Evolutionary conservation across 257 asterid species (phyloP), one percentile per base, ranked within the genome.

Genomic region (Forsythia viridissima): DNA sequence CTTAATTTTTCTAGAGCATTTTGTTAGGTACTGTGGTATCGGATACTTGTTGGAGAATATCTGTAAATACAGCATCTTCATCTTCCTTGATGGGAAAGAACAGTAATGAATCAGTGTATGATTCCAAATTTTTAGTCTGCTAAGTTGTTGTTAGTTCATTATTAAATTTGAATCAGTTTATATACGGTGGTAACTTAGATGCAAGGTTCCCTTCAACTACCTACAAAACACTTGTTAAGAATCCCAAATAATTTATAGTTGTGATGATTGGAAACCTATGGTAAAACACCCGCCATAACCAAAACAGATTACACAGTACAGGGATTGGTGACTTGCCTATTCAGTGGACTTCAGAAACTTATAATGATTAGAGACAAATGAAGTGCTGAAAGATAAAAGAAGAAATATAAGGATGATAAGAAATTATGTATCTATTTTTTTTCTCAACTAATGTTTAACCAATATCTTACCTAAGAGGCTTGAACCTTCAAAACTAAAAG

Each of bases 1-100:
- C 21, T 86, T 79, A 38, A 84, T 67, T 66, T 73, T 34, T 82
- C 57, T 82, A 30, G 16, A 52, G 80, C 80, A 76, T 16, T 70
- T 36, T 52, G 7, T 75, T 41, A 44, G 74, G 21, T 41, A 52
- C 8, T 21, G 66, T 41, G 34, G 18, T 39, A 9, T 61, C 69
- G 21, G 38, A 61, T 61, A 63, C 70, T 63, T 63, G 37, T 1
- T 61, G 40, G 70, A 3, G 39, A 63, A 5, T 63, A 16, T 24
- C 6, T 10, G 39, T 18, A 63, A 63, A 21, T 24, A 21, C 36
- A 3, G 36, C 13, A 10, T 63, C 39, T 63, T 63, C 70, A 9
- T 10, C 7, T 24, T 63, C 12, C 36, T 63, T 24, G 15, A 20
- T 30, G 38, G 38, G 18, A 30, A 21, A 63, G 70, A 61, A 76